Conservation (phyloP, 2,329 filamentous ascomycete genomes). For the Botrytis porri region DNA sequence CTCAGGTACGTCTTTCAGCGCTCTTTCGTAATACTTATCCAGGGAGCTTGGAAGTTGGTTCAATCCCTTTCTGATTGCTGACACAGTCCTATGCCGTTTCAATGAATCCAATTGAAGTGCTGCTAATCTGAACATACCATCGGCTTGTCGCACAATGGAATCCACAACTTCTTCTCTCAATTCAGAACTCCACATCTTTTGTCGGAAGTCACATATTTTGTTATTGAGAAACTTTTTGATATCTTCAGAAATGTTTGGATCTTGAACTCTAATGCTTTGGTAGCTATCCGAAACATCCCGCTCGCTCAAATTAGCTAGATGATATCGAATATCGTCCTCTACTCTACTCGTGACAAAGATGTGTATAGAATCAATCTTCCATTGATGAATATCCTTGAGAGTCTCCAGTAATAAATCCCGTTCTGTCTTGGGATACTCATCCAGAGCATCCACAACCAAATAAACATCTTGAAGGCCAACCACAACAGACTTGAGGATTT, state of each 20-base stretch:
- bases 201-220: neutral
- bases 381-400: neutral
- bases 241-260: neutral
- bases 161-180: neutral
- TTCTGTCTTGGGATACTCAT: neutral
- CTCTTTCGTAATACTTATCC: constrained; percentile 23
- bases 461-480: neutral
- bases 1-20: constrained; percentile 5
- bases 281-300: neutral
- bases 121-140: constrained; percentile 25
- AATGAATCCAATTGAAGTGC: constrained; percentile 24
- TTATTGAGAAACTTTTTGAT: neutral
- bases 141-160: neutral
- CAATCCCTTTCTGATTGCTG: neutral
- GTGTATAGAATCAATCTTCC: neutral
- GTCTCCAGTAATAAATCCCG: neutral
- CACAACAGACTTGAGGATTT: neutral
- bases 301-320: neutral
- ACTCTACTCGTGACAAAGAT: neutral
- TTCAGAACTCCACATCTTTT: neutral
- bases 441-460: neutral
- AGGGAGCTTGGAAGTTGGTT: constrained; percentile 20
- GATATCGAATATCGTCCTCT: neutral
- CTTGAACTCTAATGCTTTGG: neutral
- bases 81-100: neutral